Conservation (phyloP, 2,329 filamentous ascomycete genomes). For the Trichoderma arundinaceum region DNA sequence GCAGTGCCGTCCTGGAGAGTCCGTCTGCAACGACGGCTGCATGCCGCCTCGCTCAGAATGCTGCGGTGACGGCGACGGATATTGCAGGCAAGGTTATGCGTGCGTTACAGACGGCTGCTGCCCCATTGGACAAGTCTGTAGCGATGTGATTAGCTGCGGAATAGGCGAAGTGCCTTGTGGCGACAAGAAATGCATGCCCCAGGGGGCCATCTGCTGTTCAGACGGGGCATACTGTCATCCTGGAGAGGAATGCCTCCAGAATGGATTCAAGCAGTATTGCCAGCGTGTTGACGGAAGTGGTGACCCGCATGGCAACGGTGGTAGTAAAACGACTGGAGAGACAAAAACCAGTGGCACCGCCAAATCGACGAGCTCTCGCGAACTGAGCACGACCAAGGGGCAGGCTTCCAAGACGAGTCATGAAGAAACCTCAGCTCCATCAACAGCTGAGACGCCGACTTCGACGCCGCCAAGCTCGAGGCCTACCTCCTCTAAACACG, state of each 20-base stretch:
- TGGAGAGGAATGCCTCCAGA: slow-evolving; percentile 13
- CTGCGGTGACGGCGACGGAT: slow-evolving; percentile 9
- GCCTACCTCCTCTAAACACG: not conserved
- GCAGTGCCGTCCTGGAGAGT: slow-evolving; percentile 12
- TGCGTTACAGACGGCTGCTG: slow-evolving; percentile 16
- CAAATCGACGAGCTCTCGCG: not conserved
- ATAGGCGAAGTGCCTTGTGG: slow-evolving; percentile 18
- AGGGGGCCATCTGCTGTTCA: slow-evolving; percentile 1
- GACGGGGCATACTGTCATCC: not conserved
- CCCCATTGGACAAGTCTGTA: not conserved
- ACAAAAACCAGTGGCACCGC: not conserved
- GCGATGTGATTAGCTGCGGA: not conserved
- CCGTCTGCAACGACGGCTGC: slow-evolving; percentile 17
- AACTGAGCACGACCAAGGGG: not conserved
- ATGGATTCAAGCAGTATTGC: slow-evolving; percentile 6
- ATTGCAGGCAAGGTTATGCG: slow-evolving; percentile 6
- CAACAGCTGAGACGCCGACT: not conserved
- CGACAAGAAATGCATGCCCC: slow-evolving; percentile 15
- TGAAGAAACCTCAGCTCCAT: not conserved
- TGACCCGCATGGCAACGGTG: not conserved
- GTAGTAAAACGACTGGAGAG: not conserved
- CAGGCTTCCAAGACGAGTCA: not conserved
- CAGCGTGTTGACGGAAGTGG: not conserved
- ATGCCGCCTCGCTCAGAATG: slow-evolving; percentile 6
- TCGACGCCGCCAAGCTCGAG: not conserved